Evolutionary conservation across 2,329 filamentous ascomycete species (phyloP).

Genomic region (Tolypocladium ovalisporum): DNA sequence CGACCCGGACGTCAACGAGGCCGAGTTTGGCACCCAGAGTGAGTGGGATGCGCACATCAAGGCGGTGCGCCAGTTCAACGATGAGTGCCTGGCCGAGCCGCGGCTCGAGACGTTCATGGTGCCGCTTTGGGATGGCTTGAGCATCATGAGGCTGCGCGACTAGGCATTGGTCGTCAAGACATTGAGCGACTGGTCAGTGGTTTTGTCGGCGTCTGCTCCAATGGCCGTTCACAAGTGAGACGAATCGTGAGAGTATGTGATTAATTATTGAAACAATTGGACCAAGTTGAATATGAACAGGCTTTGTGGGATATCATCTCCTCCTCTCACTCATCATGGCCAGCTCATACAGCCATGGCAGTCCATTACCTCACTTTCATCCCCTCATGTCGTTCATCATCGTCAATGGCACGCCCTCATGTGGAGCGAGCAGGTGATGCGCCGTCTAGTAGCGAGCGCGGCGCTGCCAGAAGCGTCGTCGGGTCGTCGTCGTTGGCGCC

Average conservation of each 20-base stretch:
- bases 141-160: slow-evolving; percentile 27
- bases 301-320: not conserved
- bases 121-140: slow-evolving; percentile 32
- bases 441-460: not conserved
- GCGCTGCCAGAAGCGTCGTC: slow-evolving; percentile 9
- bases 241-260: not conserved
- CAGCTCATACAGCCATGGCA: not conserved
- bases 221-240: not conserved
- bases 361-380: not conserved
- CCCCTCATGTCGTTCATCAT: not conserved
- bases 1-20: slow-evolving; percentile 10
- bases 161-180: slow-evolving; percentile 7
- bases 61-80: slow-evolving; percentile 24
- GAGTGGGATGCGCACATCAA: slow-evolving; percentile 10
- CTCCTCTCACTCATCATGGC: not conserved
- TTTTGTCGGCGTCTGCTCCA: not conserved
- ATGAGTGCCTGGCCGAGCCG: slow-evolving; percentile 16
- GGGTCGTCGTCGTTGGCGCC: not conserved
- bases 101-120: slow-evolving; percentile 29
- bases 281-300: not conserved
- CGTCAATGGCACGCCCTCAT: not conserved
- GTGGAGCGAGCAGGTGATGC: not conserved
- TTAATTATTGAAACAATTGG: not conserved
- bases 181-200: not conserved
- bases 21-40: slow-evolving; percentile 1